Conservation (phyloP, 768 basidiomycete genomes). For the Mycena polygramma region DNA sequence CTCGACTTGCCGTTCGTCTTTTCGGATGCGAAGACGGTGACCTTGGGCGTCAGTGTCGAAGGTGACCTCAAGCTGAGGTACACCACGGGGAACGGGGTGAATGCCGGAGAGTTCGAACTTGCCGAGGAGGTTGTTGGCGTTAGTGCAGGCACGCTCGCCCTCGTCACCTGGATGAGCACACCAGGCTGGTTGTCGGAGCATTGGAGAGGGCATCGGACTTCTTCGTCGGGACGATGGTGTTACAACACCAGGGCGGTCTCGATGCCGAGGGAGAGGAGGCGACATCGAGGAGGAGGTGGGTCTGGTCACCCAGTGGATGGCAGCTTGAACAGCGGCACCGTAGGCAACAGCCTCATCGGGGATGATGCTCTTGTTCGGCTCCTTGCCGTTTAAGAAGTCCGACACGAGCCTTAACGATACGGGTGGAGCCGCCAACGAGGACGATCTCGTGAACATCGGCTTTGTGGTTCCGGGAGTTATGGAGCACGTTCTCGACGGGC, state of each 20-base stretch:
- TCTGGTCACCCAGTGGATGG: neutral
- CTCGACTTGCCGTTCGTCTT: neutral
- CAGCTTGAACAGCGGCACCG: slow-evolving; percentile 1
- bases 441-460: slow-evolving; percentile 4
- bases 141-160: neutral
- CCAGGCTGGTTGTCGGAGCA: slow-evolving; percentile 3
- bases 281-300: neutral
- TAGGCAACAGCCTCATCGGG: slow-evolving; percentile 5
- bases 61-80: slow-evolving; percentile 1
- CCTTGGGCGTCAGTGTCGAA: neutral
- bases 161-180: slow-evolving; percentile 5
- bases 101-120: neutral
- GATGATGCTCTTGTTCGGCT: slow-evolving; percentile 8
- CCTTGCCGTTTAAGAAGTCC: slow-evolving; percentile 10
- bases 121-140: slow-evolving; percentile 1
- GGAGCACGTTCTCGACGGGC: slow-evolving; percentile 10
- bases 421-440: slow-evolving; percentile 11
- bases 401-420: slow-evolving; percentile 7
- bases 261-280: slow-evolving; percentile 5
- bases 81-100: neutral
- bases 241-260: slow-evolving; percentile 1
- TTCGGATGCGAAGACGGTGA: neutral
- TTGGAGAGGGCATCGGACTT: neutral
- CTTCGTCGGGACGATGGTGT: neutral
- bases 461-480: neutral